Evolutionary conservation across 768 basidiomycete species (phyloP).

Genomic region (Hygrocybe punicea): DNA sequence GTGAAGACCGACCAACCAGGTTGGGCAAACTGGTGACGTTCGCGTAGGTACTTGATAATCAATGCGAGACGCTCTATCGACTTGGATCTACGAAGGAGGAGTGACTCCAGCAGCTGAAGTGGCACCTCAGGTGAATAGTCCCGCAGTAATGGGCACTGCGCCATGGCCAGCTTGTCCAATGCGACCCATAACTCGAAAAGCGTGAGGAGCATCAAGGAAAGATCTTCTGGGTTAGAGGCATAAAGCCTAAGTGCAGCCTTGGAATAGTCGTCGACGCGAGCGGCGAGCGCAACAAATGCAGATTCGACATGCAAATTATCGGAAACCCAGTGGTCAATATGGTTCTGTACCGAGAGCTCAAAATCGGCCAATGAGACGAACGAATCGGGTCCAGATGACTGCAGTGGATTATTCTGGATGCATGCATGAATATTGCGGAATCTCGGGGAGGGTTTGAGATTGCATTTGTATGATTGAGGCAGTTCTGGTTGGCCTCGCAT

Average conservation of each 20-base stretch:
- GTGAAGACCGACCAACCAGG: slow-evolving; percentile 35
- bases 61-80: slow-evolving; percentile 26
- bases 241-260: slow-evolving; percentile 27
- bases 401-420: no score
- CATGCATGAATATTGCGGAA: slow-evolving; percentile 5
- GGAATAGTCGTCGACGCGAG: slow-evolving; percentile 26
- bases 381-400: slow-evolving; percentile 8
- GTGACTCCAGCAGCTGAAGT: slow-evolving; percentile 33
- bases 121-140: slow-evolving; percentile 49
- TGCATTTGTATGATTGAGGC: slow-evolving; percentile 11
- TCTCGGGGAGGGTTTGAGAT: slow-evolving; percentile 18
- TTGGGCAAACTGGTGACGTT: slow-evolving; percentile 20
- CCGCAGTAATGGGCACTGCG: slow-evolving; percentile 36
- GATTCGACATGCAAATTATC: slow-evolving; percentile 11
- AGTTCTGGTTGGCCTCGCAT: slow-evolving; percentile 2
- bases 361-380: slow-evolving; percentile 35
- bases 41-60: slow-evolving; percentile 30
- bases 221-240: slow-evolving; percentile 34
- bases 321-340: slow-evolving; percentile 34
- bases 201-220: slow-evolving; percentile 45
- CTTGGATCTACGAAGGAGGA: slow-evolving; percentile 37
- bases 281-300: slow-evolving; percentile 23
- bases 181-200: slow-evolving; percentile 49
- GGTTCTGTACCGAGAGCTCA: slow-evolving; percentile 30
- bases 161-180: slow-evolving; percentile 38